Evolutionary conservation across 768 basidiomycete species (phyloP).

Genomic region (Rubroboletus pulcherrimus): DNA sequence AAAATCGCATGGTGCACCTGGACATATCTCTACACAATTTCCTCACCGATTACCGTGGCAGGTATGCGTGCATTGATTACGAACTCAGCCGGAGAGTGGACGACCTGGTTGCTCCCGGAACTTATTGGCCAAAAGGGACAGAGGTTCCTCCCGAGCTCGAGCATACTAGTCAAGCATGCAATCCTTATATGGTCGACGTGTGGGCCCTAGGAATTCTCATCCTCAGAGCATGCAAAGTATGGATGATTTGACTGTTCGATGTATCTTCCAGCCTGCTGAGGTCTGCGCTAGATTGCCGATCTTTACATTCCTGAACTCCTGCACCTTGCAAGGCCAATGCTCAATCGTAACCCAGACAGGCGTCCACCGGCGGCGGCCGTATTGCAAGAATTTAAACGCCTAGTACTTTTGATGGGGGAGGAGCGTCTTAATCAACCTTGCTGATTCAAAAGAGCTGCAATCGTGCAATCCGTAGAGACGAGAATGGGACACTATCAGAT

Average conservation of each 20-base stretch:
- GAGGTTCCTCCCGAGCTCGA: conserved; percentile 73
- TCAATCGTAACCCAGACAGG: conserved; percentile 45
- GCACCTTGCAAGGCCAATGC: conserved; percentile 55
- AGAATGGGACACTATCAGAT: neutral
- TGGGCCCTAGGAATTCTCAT: conserved; percentile 70
- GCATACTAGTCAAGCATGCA: conserved; percentile 35
- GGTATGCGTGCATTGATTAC: conserved; percentile 72
- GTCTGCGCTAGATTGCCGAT: conserved; percentile 45
- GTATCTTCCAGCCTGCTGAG: conserved; percentile 2
- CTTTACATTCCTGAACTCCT: conserved; percentile 58
- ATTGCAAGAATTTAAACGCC: conserved; percentile 48
- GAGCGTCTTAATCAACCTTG: conserved; percentile 27
- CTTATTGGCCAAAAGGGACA: conserved; percentile 50
- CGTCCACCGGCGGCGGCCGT: conserved; percentile 51
- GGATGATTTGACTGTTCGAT: conserved; percentile 7
- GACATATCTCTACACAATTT: conserved; percentile 71
- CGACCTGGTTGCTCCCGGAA: conserved; percentile 31
- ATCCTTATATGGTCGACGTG: conserved; percentile 71
- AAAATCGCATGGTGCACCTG: conserved; percentile 59
- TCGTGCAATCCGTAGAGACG: neutral
- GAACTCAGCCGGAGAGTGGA: conserved; percentile 60
- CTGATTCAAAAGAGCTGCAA: neutral
- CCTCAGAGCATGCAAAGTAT: conserved; percentile 61
- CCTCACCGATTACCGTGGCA: conserved; percentile 59
- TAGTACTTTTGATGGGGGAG: conserved; percentile 41